Base-by-base conservation (phyloP, 2,329 filamentous ascomycete genomes). In the Trichoderma asperellum region DNA sequence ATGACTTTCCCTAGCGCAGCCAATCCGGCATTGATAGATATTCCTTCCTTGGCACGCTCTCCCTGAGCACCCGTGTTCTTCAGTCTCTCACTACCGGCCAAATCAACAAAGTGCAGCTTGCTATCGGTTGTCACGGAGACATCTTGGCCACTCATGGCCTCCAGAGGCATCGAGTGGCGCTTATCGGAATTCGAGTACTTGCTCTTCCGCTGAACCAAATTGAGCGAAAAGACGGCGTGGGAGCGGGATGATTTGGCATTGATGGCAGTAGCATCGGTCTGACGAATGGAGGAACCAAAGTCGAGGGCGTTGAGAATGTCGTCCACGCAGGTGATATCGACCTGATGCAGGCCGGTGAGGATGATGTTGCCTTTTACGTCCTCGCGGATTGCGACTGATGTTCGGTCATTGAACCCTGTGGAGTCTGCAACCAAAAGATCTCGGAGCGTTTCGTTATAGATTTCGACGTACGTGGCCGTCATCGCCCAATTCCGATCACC, bases 241-340 rank as follows among this genome's bases (percentile, higher is more conserved):
- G 96, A 99, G 72, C 96, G 93, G 12, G 96, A 99, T 0, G 96
- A 99, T 78, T 97, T 95, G 55, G 95, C 96, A 77, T 99, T 99
- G 77, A 98, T 96, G 3, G 95, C 96, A 2, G 96, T 99, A 29
- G 96, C 91, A 81, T 99, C 96, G 0, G 96, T 99, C 78, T 99
- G 96, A 71, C 96, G 92, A 77, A 99, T 97, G 29, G 91, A 88
- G 0, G 96, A 99, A 24, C 96, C 96, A 76, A 96, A 95, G 78
- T 94, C 96, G 68, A 99, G 85, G 7, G 94, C 94, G 71, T 89
- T 90, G 80, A 98, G 88, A 60, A 99, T 83, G 78, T 99, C 96
- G 5, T 98, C 94, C 10, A 94, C 91, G 0, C 92, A 97, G 76
- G 95, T 94, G 76, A 99, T 92, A 16, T 92, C 89, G 47, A 97